These are phyloP conservation scores for Hydrangea macrophylla DNA, from an alignment of 148 eudicot genomes.

Conservation along the genomic window DNA sequence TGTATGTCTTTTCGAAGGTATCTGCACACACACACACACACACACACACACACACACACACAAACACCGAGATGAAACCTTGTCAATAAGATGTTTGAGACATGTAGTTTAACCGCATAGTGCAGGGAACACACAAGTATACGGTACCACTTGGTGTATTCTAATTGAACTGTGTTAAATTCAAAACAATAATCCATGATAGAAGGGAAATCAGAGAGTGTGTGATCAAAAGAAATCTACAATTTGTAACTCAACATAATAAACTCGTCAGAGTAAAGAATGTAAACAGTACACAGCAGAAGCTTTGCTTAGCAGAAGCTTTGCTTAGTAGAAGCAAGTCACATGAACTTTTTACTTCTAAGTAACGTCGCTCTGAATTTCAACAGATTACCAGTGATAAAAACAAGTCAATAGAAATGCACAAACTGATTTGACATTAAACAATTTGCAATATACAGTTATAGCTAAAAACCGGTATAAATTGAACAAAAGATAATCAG, in stretches of 20 bases:
- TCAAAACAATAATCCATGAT: neutral
- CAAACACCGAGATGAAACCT: neutral
- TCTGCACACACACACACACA: conserved; percentile 42
- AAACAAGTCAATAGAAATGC: neutral
- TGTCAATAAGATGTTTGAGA: too few relatives aligned
- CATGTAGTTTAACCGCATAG: too few relatives aligned
- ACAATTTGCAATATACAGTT: neutral
- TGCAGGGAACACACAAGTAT: too few relatives aligned
- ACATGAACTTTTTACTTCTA: neutral
- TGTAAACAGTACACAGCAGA: too few relatives aligned
- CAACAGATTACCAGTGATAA: neutral
- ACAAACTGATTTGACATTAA: neutral
- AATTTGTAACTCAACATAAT: neutral
- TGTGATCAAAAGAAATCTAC: neutral
- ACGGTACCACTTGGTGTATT: neutral
- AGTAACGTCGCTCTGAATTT: too few relatives aligned
- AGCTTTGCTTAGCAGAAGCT: too few relatives aligned
- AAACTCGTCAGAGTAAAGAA: neutral
- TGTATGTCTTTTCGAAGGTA: conserved; percentile 89
- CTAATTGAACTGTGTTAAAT: neutral
- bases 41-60: neutral
- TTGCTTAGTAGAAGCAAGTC: conserved; percentile 2
- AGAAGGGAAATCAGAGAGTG: neutral
- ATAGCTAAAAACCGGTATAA: neutral
- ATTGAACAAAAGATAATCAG: neutral